Base-by-base conservation (phyloP, 371 early-diverging fungal species). In the Rhizopus microsporus region DNA sequence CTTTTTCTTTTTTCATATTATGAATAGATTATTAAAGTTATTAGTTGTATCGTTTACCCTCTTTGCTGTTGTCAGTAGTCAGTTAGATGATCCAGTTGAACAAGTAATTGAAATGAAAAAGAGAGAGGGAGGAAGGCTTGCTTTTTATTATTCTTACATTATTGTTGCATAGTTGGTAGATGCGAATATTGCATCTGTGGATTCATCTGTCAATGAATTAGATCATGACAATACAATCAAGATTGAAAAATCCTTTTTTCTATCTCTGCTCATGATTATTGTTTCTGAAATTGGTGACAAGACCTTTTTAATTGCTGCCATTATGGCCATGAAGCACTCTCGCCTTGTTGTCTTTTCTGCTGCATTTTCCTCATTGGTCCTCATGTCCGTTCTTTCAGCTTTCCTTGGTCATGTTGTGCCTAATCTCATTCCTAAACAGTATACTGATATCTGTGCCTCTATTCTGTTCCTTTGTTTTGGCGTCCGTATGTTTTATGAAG, bases 231-330 rank as follows among this genome's bases (percentile, higher is more conserved):
- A 35, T n/a, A 16, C 46, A 29, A 29, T 39, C 38, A 33, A 7
- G 16, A 17, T 53, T 13, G 65, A 77, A 43, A 71, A 67, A 38
- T 75, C 77, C 8, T 74, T 88, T 33, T 13, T 87, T 6, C 72
- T 85, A 31, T 86, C 88, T 5, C 72, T 91, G 31, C 61, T 88
- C 29, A 92, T 97, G 84, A 95, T 95, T 54, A 78, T 94, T 23
- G 90, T 93, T 16, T 94, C 95, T 9, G 97, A 97, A 69, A 93
- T 96, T 60, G 98, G 98, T 46, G 98, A 97, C 87, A 97, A 97
- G 79, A 97, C 98, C 13, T 97, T 97, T 63, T 80, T 97, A 55
- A 96, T 97, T 56, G 94, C 94, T 4, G 95, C 95, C 38, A 93
- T 97, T 60, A 86, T 97, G 89, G 97, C 97, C 31, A 98, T 98